A percentile compares a stretch with the other conserved stretches of the same genome.
Conservation (phyloP, 768 basidiomycete genomes). For the Sarcomyxa edulis region DNA sequence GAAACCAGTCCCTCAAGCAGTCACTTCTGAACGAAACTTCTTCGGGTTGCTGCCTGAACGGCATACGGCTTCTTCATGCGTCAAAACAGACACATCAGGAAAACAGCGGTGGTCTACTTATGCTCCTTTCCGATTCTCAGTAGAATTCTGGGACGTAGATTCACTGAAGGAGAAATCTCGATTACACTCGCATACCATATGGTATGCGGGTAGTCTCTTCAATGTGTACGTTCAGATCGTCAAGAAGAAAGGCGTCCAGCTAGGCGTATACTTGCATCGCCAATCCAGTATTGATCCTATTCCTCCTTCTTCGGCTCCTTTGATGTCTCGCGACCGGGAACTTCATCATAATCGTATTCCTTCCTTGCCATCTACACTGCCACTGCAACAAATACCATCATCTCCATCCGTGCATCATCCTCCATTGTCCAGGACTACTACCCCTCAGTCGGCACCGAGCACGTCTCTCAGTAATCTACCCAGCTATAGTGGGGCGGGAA, state of each 20-base stretch:
- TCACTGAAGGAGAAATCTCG: slow-evolving; percentile 79
- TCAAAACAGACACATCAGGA: slow-evolving; percentile 36
- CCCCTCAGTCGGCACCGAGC: slow-evolving; percentile 23
- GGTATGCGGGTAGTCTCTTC: slow-evolving; percentile 86
- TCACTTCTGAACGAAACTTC: slow-evolving; percentile 47
- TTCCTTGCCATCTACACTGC: slow-evolving; percentile 24
- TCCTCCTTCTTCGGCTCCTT: slow-evolving; percentile 54
- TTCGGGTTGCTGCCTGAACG: slow-evolving; percentile 55
- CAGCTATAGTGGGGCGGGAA: background rate
- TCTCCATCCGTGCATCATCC: slow-evolving; percentile 42
- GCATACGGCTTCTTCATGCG: slow-evolving; percentile 34
- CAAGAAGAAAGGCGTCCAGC: slow-evolving; percentile 72
- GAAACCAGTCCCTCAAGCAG: background rate
- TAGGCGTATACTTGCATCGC: slow-evolving; percentile 87
- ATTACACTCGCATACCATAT: slow-evolving; percentile 79
- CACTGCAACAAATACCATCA: slow-evolving; percentile 23
- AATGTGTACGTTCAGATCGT: slow-evolving; percentile 89
- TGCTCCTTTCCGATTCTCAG: slow-evolving; percentile 79
- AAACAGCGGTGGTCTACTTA: slow-evolving; percentile 59
- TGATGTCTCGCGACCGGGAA: slow-evolving; percentile 6
- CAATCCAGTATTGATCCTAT: slow-evolving; percentile 79
- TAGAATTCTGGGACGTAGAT: slow-evolving; percentile 89
- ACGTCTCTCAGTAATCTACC: slow-evolving; percentile 17
- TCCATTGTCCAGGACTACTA: slow-evolving; percentile 39
- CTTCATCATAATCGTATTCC: slow-evolving; percentile 21